phyloP scores from a whole-genome alignment of 2,329 filamentous ascomycete genomes.

The Sporothrix dimorphospora region DNA sequence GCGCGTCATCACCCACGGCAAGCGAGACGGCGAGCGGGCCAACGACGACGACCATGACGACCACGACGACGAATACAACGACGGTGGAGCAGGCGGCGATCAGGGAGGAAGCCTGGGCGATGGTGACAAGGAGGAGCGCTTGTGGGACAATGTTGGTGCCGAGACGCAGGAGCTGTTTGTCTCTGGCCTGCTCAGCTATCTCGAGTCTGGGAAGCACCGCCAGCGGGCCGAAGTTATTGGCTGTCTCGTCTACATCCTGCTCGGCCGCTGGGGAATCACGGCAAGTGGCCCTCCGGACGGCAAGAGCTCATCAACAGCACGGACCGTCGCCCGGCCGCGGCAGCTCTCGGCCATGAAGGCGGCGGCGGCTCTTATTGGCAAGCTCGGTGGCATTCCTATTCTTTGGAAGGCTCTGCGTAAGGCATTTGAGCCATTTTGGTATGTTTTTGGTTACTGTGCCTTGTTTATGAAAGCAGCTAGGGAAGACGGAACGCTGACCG shows the following conservation, averaged over 20 bases:
- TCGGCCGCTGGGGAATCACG: conserved; percentile 72
- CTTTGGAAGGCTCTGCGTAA: conserved; percentile 56
- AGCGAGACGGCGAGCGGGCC: conserved; percentile 36
- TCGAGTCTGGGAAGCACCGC: conserved; percentile 43
- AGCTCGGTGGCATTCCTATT: conserved; percentile 53
- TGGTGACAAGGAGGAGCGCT: conserved; percentile 29
- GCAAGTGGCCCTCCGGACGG: conserved; percentile 52
- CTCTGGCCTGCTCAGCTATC: conserved; percentile 52
- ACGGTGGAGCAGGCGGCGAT: background rate
- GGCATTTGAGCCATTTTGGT: conserved; percentile 59
- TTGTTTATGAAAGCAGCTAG: too few species aligned
- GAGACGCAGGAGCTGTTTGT: conserved; percentile 62
- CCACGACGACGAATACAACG: conserved; percentile 46
- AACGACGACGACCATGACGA: conserved; percentile 31
- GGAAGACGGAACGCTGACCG: background rate
- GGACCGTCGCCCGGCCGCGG: conserved; percentile 56
- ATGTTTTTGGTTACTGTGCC: background rate
- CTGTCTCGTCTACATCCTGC: conserved; percentile 62
- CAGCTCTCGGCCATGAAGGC: conserved; percentile 64
- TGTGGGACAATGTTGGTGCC: conserved; percentile 69
- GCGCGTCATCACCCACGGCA: conserved; percentile 46
- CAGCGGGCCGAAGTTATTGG: conserved; percentile 58
- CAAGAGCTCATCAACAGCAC: conserved; percentile 46
- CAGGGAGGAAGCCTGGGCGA: background rate
- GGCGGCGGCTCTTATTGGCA: conserved; percentile 55